phyloP scores from a whole-genome alignment of 2,329 filamentous ascomycete genomes.

The Microcyclospora pomicola region DNA sequence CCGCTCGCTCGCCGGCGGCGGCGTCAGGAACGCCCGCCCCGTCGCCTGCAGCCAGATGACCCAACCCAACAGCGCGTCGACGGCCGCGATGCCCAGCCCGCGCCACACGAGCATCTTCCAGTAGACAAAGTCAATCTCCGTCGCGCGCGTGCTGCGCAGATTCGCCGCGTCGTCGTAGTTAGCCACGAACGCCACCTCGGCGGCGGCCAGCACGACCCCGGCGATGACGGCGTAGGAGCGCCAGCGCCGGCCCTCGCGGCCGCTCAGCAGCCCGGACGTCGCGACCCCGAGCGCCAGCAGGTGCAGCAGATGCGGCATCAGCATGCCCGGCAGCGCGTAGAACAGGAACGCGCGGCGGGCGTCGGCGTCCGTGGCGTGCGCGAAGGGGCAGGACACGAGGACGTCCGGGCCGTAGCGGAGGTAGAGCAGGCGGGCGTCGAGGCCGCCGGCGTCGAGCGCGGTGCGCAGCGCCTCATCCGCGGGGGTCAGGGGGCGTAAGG shows the following conservation, averaged over 20 bases:
- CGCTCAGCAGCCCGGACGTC: constrained; percentile 55
- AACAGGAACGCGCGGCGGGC: constrained; percentile 55
- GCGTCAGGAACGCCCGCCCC: constrained; percentile 58
- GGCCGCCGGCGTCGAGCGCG: constrained; percentile 47
- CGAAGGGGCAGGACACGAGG: constrained; percentile 63
- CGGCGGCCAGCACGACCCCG: constrained; percentile 41
- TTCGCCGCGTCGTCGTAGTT: constrained; percentile 55
- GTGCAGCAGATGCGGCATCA: constrained; percentile 70
- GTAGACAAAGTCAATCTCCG: constrained; percentile 56
- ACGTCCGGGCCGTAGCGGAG: constrained; percentile 66
- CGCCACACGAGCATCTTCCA: constrained; percentile 56
- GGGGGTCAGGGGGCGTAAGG: constrained; percentile 43
- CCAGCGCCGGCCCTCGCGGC: constrained; percentile 52
- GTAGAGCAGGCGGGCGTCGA: constrained; percentile 66
- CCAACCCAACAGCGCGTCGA: constrained; percentile 51
- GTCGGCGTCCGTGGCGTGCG: constrained; percentile 32
- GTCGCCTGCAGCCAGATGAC: constrained; percentile 66
- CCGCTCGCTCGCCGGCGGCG: constrained; percentile 49
- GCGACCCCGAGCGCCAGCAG: constrained; percentile 56
- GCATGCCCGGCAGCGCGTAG: constrained; percentile 62
- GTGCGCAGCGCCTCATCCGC: constrained; percentile 51
- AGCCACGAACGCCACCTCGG: constrained; percentile 53
- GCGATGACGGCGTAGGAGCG: constrained; percentile 54
- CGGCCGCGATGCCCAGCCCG: constrained; percentile 45
- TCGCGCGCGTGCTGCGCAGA: constrained; percentile 42